Evolutionary conservation across 345 rosid genomes (phyloP).

Genomic region (Hypericum androsaemum): DNA sequence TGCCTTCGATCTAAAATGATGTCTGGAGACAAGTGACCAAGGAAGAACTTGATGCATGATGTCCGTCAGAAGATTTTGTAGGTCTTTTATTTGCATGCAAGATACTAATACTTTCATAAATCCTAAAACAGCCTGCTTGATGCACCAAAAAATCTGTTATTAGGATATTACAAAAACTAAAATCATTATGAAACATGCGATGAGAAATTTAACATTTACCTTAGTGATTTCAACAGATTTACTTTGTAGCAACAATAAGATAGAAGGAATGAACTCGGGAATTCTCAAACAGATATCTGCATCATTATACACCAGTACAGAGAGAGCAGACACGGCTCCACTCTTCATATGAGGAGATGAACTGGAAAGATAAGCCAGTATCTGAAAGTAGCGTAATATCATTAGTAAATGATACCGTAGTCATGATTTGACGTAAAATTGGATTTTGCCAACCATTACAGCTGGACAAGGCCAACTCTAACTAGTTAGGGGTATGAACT

Average conservation of each 20-base stretch:
- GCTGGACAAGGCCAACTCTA: no score
- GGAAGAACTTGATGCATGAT: slow-evolving; percentile 48
- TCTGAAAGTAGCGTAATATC: slow-evolving; percentile 32
- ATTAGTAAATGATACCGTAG: slow-evolving; percentile 5
- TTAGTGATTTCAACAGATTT: slow-evolving; percentile 78
- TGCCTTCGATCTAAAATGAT: slow-evolving; percentile 84
- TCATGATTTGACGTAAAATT: no score
- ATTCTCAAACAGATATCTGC: slow-evolving; percentile 45
- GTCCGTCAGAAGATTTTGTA: slow-evolving; percentile 48
- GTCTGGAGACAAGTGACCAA: slow-evolving; percentile 81
- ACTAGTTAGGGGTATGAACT: no score
- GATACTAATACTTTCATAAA: slow-evolving; percentile 82
- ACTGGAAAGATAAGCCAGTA: slow-evolving; percentile 82
- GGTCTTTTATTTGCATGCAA: slow-evolving; percentile 51
- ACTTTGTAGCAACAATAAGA: slow-evolving; percentile 71
- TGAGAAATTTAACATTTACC: slow-evolving; percentile 24
- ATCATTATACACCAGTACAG: slow-evolving; percentile 61
- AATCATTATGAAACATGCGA: neutral
- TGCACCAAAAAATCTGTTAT: slow-evolving; percentile 9
- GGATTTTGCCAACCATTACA: no score
- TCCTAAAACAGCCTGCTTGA: slow-evolving; percentile 72
- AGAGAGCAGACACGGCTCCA: slow-evolving; percentile 90
- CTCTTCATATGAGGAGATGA: slow-evolving; percentile 86
- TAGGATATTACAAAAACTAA: neutral
- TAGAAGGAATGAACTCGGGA: slow-evolving; percentile 63